Conservation (phyloP, 83 land plant genomes). For the Diphasiastrum complanatum region DNA sequence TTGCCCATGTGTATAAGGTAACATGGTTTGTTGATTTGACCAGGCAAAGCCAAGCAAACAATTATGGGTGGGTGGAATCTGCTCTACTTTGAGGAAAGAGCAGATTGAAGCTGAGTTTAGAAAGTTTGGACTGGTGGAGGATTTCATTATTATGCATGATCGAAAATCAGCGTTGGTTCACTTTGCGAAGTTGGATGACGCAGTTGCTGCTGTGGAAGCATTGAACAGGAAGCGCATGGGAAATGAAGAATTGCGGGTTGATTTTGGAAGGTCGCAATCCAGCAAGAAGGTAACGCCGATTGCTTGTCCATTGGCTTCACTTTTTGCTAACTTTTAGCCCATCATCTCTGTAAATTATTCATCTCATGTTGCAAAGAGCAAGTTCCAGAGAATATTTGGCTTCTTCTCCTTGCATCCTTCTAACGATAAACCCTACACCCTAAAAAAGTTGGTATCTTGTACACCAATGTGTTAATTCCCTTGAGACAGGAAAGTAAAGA, state of each 20-base stretch:
- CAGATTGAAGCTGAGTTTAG: slow-evolving; percentile 65
- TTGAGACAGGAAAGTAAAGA: too few relatives aligned
- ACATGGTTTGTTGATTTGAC: background rate
- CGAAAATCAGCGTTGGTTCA: slow-evolving; percentile 66
- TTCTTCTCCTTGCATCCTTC: too few relatives aligned
- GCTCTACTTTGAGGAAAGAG: slow-evolving; percentile 54
- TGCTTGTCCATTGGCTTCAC: too few relatives aligned
- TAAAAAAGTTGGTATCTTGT: too few relatives aligned
- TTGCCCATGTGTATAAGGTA: too few relatives aligned
- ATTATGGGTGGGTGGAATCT: slow-evolving; percentile 87
- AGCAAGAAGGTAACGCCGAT: slow-evolving; percentile 66
- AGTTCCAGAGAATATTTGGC: too few relatives aligned
- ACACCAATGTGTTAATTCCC: too few relatives aligned
- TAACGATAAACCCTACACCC: too few relatives aligned
- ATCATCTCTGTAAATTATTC: too few relatives aligned
- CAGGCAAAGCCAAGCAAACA: slow-evolving; percentile 78
- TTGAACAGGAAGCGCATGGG: slow-evolving; percentile 66
- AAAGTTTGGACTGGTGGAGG: slow-evolving; percentile 71
- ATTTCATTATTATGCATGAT: slow-evolving; percentile 65
- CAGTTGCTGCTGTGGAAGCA: slow-evolving; percentile 61
- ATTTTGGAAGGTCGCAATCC: slow-evolving; percentile 62
- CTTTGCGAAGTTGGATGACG: slow-evolving; percentile 64
- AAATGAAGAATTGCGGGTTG: slow-evolving; percentile 70
- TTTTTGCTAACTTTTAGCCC: too few relatives aligned
- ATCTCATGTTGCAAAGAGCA: too few relatives aligned